Conservation (phyloP, 2,329 filamentous ascomycete genomes). For the Pseudodiploospora longispora region DNA sequence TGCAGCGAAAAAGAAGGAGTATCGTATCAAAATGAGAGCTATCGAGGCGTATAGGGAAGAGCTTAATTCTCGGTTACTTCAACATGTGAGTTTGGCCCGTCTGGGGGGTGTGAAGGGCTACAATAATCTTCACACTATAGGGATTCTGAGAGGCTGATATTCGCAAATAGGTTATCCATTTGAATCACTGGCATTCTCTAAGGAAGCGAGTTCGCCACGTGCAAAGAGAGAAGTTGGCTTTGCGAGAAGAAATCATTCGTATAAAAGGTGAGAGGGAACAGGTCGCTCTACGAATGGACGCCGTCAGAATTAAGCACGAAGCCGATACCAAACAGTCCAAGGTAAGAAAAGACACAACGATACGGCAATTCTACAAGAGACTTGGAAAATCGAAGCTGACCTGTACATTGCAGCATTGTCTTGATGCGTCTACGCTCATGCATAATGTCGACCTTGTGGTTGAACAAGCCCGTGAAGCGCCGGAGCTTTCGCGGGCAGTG, state of each 20-base stretch:
- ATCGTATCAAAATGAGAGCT: slow-evolving; percentile 45
- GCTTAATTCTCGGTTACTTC: slow-evolving; percentile 44
- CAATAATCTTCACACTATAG: too few species aligned
- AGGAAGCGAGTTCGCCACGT: slow-evolving; percentile 49
- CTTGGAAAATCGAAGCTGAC: not conserved
- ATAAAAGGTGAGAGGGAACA: slow-evolving; percentile 53
- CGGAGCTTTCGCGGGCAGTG: slow-evolving; percentile 35
- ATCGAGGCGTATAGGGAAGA: slow-evolving; percentile 53
- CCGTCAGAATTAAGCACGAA: slow-evolving; percentile 52
- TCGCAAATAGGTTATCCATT: slow-evolving; percentile 41
- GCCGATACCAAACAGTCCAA: slow-evolving; percentile 42
- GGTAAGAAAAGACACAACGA: slow-evolving; percentile 27
- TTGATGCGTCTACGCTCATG: slow-evolving; percentile 49
- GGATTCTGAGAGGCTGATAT: too few species aligned
- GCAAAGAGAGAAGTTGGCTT: slow-evolving; percentile 46
- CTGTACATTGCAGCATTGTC: slow-evolving; percentile 27
- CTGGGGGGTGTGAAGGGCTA: too few species aligned
- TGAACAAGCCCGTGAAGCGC: slow-evolving; percentile 40
- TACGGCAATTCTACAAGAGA: not conserved
- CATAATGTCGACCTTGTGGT: slow-evolving; percentile 54
- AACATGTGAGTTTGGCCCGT: slow-evolving; percentile 41
- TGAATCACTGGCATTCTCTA: slow-evolving; percentile 51
- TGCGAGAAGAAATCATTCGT: slow-evolving; percentile 53
- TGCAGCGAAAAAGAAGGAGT: slow-evolving; percentile 42
- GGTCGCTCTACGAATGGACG: slow-evolving; percentile 54